Base-by-base conservation (phyloP, 305 asterid species). In the Fraxinus baroniana region DNA sequence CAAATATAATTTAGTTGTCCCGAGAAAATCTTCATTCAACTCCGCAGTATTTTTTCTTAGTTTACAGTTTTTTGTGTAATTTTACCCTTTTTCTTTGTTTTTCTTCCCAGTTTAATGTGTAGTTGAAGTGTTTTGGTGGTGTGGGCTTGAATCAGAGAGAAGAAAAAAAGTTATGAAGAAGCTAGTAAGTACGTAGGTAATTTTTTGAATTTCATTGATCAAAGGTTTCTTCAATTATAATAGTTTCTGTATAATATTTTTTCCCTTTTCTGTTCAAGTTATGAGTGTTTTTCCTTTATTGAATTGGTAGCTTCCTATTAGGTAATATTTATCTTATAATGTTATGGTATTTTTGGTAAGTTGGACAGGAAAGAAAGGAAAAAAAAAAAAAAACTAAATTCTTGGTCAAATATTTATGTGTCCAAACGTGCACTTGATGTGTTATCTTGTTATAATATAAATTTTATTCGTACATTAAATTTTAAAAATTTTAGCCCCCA, bases 161-260 rank as follows among this genome's bases (percentile, higher is more conserved):
- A 26, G 60, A 73, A 33, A 10, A 10, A 77, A 52, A 49, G 78
- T 84, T 88, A 80, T 87, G 90, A 84, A 86, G 93, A 86, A 90
- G 89, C 91, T 88, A 86, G 93, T 90, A 86, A 88, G 91, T 87
- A 90, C 87, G 91, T 90, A 84, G 46, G 17, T 86, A 66, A 26
- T 80, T 72, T 62, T 72, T 46, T 86, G 62, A 39, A 79, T 49
- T 10, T 66, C 7, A 3, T 36, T 36, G 44, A 35, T 64, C 33
- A 26, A 7, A n/a, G 17, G 7, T 66, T 74, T 28, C 60, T 49
- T 76, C 36, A 22, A 76, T 20, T 39, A 13, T 76, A 4, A 12
- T 41, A 28, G 28, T 10, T 32, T 12, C 49, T 82, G 37, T 35
- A 66, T 24, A 22, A 64, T 13, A 78, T 41, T 18, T 74, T 9